Base-by-base conservation (phyloP, 305 asterid genomes). In the Caryopteris hybrid region DNA sequence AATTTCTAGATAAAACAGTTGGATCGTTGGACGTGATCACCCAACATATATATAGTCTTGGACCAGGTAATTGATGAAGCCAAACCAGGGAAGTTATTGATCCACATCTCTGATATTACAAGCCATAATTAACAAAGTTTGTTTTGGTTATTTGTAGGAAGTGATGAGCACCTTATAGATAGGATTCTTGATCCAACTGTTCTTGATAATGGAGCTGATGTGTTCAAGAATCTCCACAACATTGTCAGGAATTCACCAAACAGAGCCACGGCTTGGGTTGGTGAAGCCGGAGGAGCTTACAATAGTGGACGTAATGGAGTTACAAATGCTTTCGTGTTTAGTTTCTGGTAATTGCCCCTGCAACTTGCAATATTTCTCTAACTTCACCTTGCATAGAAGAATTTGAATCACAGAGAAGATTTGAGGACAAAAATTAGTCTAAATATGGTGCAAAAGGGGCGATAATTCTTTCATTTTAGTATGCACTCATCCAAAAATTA, bases 221-320 rank as follows among this genome's bases (percentile, higher is more conserved):
- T 77, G 48, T 87, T 87, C 48, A 70, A 72, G 54, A 67, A 74
- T 64, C 88, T 87, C 34, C 75, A 79, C 43, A 61, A 71, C 47
- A 5, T 69, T 5, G 68, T 88, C 64, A 79, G 71, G 72, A 68
- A 64, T 22, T 84, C 97, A 2, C 66, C 48, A 59, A 86, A 77
- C 73, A 60, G 78, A 8, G 91, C 86, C 7, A 38, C 76, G 12
- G 88, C 96, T 8, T 93, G 99, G 97, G 97, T 93, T 66, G 97
- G 99, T 45, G 97, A 93, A 76, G 75, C 96, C 4, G 99, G 99
- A 68, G 96, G 99, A 13, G 97, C 97, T 21, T 91, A 85, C 61
- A 88, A 84, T 76, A 93, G 96, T 3, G 99, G 99, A 27, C 87
- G 91, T 36, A 58, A 88, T 57, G 77, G 76, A 20, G 96, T 93